A percentile compares a stretch with the other conserved stretches of the same genome.
Evolutionary conservation across 1,284 basidiomycete species (phyloP).

Genomic region (Xanthoconium separans): DNA sequence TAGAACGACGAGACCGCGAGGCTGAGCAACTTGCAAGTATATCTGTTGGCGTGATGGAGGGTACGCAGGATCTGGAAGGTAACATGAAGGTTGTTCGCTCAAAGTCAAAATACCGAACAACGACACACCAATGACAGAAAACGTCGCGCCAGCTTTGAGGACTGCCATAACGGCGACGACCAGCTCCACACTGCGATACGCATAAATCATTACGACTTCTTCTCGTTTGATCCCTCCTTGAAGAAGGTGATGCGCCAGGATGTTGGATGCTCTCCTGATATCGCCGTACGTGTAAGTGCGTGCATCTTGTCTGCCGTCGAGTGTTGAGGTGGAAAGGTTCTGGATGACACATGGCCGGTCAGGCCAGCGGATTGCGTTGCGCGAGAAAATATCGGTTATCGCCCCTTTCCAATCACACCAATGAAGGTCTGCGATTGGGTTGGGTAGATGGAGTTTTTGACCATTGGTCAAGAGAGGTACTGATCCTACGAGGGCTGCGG

Average conservation of each 20-base stretch:
- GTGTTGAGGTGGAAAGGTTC: conserved; percentile 50
- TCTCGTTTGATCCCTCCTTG: conserved; percentile 86
- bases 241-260: conserved; percentile 90
- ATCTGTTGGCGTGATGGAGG: conserved; percentile 94
- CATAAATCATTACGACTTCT: conserved; percentile 99
- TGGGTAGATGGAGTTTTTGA: conserved; percentile 76
- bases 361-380: conserved; percentile 76
- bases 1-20: conserved; percentile 91
- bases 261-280: conserved; percentile 85
- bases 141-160: conserved; percentile 95
- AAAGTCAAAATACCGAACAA: not conserved
- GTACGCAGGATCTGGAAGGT: conserved; percentile 85
- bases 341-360: conserved; percentile 85
- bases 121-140: conserved; percentile 89
- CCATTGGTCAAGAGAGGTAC: conserved; percentile 77
- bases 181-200: conserved; percentile 93
- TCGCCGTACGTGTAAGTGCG: conserved; percentile 76
- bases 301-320: conserved; percentile 51
- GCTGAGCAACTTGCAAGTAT: conserved; percentile 92
- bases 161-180: conserved; percentile 97
- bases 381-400: conserved; percentile 90
- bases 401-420: conserved; percentile 99
- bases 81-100: conserved; percentile 9
- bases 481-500: conserved; percentile 65
- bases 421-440: conserved; percentile 87